These are phyloP conservation scores for Dipodascus geniculatus DNA, from an alignment of 805 yeast genomes.

Conservation along the genomic window DNA sequence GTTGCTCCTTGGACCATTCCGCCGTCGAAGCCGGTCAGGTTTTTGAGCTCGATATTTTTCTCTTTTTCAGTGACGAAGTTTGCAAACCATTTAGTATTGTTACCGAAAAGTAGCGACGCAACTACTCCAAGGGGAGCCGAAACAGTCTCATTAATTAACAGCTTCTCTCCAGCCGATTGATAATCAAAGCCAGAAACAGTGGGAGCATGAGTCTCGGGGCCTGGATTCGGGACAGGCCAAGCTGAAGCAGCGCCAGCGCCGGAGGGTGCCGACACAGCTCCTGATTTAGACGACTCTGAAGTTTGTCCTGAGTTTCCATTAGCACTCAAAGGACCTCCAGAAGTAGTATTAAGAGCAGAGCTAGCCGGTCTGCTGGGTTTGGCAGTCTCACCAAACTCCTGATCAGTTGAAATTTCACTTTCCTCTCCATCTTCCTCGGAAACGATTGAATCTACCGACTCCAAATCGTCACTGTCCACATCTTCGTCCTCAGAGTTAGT, in stretches of 20 bases:
- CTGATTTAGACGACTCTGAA: no score
- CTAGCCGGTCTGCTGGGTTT: neutral
- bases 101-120: constrained; percentile 60
- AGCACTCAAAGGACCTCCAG: neutral
- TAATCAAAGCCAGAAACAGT: constrained; percentile 40
- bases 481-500: constrained; percentile 29
- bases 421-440: constrained; percentile 14
- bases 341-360: neutral
- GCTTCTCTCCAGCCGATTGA: constrained; percentile 36
- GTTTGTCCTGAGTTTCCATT: neutral
- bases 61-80: constrained; percentile 27
- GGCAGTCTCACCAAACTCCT: constrained; percentile 23
- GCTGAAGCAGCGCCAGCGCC: constrained; percentile 2
- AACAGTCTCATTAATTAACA: constrained; percentile 40
- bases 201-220: constrained; percentile 53
- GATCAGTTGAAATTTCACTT: constrained; percentile 18
- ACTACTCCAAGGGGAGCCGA: constrained; percentile 71
- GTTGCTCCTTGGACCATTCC: neutral
- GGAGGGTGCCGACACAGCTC: constrained; percentile 3
- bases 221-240: constrained; percentile 34
- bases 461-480: constrained; percentile 5
- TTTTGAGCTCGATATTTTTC: constrained; percentile 23
- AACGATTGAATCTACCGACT: constrained; percentile 4
- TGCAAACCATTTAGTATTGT: constrained; percentile 33
- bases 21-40: constrained; percentile 9